phyloP scores from a whole-genome alignment of 2,329 filamentous ascomycete genomes.

The Nakataea oryzae region DNA sequence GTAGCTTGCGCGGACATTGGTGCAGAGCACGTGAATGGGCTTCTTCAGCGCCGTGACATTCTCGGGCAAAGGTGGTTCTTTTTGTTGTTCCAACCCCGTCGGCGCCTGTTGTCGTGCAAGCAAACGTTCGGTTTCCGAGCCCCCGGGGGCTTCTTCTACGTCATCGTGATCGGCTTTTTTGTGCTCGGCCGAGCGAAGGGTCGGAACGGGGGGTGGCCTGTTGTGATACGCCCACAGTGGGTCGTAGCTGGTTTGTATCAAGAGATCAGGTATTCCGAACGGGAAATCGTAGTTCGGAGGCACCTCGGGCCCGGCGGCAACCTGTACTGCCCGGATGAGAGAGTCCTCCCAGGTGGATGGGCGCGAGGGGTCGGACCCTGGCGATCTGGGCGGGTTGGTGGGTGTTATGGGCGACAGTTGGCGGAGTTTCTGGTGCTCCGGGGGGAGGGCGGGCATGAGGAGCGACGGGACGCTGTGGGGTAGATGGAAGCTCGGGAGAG shows the following conservation, averaged over 20 bases:
- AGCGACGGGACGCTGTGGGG: slow-evolving; percentile 11
- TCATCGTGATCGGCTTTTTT: not conserved
- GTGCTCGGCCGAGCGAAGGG: not conserved
- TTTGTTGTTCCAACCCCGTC: not conserved
- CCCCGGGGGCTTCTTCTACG: too few relatives aligned
- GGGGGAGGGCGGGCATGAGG: slow-evolving; percentile 8
- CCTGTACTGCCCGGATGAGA: not conserved
- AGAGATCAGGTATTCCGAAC: slow-evolving; percentile 1
- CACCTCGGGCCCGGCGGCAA: not conserved
- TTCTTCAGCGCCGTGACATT: not conserved
- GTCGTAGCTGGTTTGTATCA: not conserved
- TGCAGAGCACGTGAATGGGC: not conserved
- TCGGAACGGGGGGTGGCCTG: not conserved
- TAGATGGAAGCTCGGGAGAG: slow-evolving; percentile 9
- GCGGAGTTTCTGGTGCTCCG: not conserved
- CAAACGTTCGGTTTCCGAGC: not conserved
- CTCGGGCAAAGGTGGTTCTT: not conserved
- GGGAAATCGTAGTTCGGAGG: slow-evolving; percentile 3
- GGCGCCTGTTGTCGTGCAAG: not conserved
- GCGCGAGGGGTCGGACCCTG: not conserved
- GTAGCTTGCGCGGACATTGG: slow-evolving; percentile 2
- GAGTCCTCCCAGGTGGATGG: not conserved
- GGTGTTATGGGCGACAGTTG: not conserved
- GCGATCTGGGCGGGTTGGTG: not conserved
- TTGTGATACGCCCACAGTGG: not conserved